Conservation (phyloP, 306 rosid genomes). For the Cicer yamashitae region DNA sequence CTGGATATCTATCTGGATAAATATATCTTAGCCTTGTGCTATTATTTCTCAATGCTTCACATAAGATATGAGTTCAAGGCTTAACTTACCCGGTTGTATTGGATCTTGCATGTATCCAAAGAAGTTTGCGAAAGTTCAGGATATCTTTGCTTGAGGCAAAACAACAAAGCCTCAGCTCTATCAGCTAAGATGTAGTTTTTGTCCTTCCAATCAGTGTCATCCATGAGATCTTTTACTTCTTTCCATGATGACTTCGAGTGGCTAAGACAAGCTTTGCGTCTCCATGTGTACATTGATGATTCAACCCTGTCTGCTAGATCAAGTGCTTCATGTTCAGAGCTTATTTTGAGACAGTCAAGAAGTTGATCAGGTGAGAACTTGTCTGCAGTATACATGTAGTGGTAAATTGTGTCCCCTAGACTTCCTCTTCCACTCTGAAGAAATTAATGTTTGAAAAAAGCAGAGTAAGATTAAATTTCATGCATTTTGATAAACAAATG, state of each 20-base stretch:
- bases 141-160: constrained; percentile 83
- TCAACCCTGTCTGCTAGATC: constrained; percentile 89
- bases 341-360: constrained; percentile 72
- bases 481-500: constrained; percentile 10
- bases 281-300: constrained; percentile 94
- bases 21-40: neutral
- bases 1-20: neutral
- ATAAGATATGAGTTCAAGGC: neutral
- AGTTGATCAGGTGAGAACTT: constrained; percentile 79
- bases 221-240: constrained; percentile 82
- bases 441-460: constrained; percentile 24
- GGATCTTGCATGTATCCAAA: constrained; percentile 89
- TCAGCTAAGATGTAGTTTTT: constrained; percentile 84
- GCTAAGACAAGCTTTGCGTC: constrained; percentile 84
- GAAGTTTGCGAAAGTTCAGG: constrained; percentile 97
- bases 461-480: constrained; percentile 12
- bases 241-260: constrained; percentile 89
- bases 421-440: constrained; percentile 82
- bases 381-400: constrained; percentile 59
- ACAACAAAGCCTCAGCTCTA: constrained; percentile 74
- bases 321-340: constrained; percentile 92
- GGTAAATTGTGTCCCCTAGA: constrained; percentile 78
- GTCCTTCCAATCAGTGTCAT: constrained; percentile 67
- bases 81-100: constrained; percentile 70
- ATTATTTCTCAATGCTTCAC: constrained; percentile 15